These are phyloP conservation scores for Triticum turgidum DNA, from an alignment of 176 grass and related monocot species.

Conservation along the genomic window DNA sequence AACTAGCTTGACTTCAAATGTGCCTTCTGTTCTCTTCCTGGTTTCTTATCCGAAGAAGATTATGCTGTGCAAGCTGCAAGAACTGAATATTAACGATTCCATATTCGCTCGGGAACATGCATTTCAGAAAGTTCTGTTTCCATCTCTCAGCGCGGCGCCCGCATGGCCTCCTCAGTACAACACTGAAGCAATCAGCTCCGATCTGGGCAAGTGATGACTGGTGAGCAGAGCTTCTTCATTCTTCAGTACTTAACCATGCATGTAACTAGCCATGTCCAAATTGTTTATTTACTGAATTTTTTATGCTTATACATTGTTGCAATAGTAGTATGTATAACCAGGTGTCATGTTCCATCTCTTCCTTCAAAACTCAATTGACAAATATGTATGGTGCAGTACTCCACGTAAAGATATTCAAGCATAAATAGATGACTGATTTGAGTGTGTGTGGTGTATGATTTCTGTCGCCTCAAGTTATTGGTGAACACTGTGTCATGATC, in stretches of 20 bases:
- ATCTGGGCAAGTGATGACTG: too few species aligned
- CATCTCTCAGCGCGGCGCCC: too few species aligned
- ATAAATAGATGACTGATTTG: not conserved
- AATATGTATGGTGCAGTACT: not conserved
- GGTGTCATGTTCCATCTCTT: not conserved
- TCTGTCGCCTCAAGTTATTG: conserved; percentile 2
- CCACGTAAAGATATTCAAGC: not conserved
- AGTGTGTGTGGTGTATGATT: not conserved
- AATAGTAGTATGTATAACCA: not conserved
- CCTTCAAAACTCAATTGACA: not conserved
- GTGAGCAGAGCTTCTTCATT: too few species aligned
- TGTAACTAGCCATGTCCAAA: too few species aligned
- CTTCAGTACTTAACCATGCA: too few species aligned
- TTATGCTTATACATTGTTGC: not conserved
- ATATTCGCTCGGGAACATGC: not conserved
- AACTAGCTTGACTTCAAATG: not conserved
- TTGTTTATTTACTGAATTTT: not conserved
- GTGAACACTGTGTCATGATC: not conserved
- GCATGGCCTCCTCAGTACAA: too few species aligned
- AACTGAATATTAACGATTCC: not conserved
- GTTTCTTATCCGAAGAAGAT: not conserved
- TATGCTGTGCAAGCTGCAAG: not conserved
- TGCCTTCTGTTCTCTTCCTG: too few species aligned
- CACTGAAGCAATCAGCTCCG: too few species aligned
- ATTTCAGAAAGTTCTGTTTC: not conserved